Evolutionary conservation across 1,284 basidiomycete genomes (phyloP).

Genomic region (Meira miltonrushii): DNA sequence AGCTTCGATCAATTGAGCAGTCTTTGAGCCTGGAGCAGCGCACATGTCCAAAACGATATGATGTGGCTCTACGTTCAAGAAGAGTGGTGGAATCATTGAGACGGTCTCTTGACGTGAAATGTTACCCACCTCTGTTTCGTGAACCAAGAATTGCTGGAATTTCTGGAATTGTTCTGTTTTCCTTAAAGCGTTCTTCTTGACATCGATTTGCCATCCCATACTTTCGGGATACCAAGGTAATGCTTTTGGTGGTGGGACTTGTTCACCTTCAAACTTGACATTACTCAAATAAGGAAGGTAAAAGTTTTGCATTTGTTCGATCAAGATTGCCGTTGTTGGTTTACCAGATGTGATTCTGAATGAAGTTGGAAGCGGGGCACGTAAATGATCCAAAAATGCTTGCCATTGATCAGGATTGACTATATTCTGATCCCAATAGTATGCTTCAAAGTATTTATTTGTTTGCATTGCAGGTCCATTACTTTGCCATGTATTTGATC

Average conservation of each 20-base stretch:
- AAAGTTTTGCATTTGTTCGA: slow-evolving; percentile 44
- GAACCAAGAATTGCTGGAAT: slow-evolving; percentile 94
- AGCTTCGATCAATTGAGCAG: slow-evolving; percentile 83
- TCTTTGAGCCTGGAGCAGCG: slow-evolving; percentile 98
- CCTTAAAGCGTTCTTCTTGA: slow-evolving; percentile 80
- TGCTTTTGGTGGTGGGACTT: slow-evolving; percentile 65
- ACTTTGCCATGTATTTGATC: no score
- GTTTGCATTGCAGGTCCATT: background rate
- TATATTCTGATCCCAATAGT: slow-evolving; percentile 49
- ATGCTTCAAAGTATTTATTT: slow-evolving; percentile 26
- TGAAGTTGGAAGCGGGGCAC: slow-evolving; percentile 79
- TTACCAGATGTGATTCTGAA: slow-evolving; percentile 71
- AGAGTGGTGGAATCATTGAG: slow-evolving; percentile 94
- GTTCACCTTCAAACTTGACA: slow-evolving; percentile 72
- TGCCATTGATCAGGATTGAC: slow-evolving; percentile 65
- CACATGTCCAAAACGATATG: slow-evolving; percentile 78
- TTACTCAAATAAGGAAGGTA: slow-evolving; percentile 75
- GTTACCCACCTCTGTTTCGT: slow-evolving; percentile 97
- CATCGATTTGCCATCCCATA: slow-evolving; percentile 91
- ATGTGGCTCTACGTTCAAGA: slow-evolving; percentile 73
- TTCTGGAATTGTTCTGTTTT: slow-evolving; percentile 90
- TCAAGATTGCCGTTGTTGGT: slow-evolving; percentile 39
- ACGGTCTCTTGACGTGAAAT: slow-evolving; percentile 95
- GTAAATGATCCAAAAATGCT: slow-evolving; percentile 65
- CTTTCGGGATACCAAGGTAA: slow-evolving; percentile 90